Evolutionary conservation across 257 asterid species (phyloP).

Genomic region (Ilex aquifolium): DNA sequence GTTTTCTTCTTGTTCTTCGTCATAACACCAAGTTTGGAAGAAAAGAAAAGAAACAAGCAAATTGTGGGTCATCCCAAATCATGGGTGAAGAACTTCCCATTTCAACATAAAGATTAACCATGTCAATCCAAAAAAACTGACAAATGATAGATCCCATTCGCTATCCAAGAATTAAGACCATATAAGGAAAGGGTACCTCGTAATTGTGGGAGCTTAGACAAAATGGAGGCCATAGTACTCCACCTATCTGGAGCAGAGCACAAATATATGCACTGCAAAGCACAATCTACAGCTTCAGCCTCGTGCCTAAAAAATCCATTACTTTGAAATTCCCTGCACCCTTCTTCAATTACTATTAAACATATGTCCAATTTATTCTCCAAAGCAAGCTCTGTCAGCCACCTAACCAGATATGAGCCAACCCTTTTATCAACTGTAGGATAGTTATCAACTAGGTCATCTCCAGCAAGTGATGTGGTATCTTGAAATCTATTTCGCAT

Average conservation of each 20-base stretch:
- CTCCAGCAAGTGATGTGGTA: constrained; percentile 15
- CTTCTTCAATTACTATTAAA: constrained; percentile 70
- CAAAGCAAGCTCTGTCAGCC: constrained; percentile 79
- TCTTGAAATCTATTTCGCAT: constrained; percentile 47
- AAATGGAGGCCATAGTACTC: constrained; percentile 74
- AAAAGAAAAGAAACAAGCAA: too few species aligned
- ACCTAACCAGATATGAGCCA: constrained; percentile 72
- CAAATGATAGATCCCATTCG: too few species aligned
- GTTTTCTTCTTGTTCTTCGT: too few species aligned
- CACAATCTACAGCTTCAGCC: constrained; percentile 65
- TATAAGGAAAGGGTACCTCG: constrained; percentile 45
- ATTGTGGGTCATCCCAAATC: too few species aligned
- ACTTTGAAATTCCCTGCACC: constrained; percentile 44
- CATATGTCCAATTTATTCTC: constrained; percentile 74
- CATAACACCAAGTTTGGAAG: too few species aligned
- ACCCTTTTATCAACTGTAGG: constrained; percentile 26
- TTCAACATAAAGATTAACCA: too few species aligned
- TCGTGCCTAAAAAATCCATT: constrained; percentile 55
- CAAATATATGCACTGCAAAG: constrained; percentile 74
- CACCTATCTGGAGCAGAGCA: constrained; percentile 79
- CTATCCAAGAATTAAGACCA: constrained; percentile 1
- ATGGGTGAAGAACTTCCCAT: too few species aligned
- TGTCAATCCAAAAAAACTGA: too few species aligned
- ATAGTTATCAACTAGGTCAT: constrained; percentile 25
- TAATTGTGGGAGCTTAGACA: constrained; percentile 65